Evolutionary conservation across 164 flowering plant genomes (phyloP), one percentile per base, ranked within the genome.

Genomic region (Protea cynaroides): DNA sequence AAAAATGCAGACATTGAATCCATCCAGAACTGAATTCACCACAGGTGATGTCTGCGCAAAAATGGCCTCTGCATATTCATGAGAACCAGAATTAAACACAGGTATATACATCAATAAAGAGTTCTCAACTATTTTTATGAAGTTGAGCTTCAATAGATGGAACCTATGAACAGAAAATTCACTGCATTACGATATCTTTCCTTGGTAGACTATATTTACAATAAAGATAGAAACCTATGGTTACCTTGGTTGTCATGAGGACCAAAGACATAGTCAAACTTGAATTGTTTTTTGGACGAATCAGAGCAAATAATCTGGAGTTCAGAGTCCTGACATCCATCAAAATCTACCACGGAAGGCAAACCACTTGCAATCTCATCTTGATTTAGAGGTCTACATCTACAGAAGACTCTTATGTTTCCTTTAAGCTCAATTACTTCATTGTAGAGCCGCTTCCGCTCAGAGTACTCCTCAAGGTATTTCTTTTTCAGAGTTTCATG

Each of bases 381-480:
- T 65, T 72, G 73, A 49, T 75, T 84, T 52, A 89, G 62, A 7
- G 97, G 97, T 71, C 96, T 83, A 63, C 97, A 91, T 78, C 97
- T 83, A 75, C 96, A 91, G 69, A 89, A 91, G 53, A 91, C 97
- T 67, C 90, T 84, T 25, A 91, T 92, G 63, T 92, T 92, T 23
- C 96, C 96, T 74, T 83, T 87, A 11, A 92, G 83, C 75, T 87
- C 96, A 66, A 89, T 87, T 60, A 92, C 84, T 81, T 89, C 92
- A 78, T 92, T 92, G 79, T 87, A 89, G n/a, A 89, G 86, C 38
- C 82, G 78, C 64, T 79, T 92, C 56, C 92, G 56, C 29, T 92
- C 92, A 13, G 66, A 61, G 59, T 75, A 76, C 72, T 87, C 97
- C 40, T 78, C 75, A 2, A 84, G 43, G 56, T 75, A 89, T 59